A percentile compares a stretch with the other conserved stretches of the same genome.
These are phyloP conservation scores for Trametes cinnabarina DNA, from an alignment of 768 basidiomycete species.

Conservation along the genomic window DNA sequence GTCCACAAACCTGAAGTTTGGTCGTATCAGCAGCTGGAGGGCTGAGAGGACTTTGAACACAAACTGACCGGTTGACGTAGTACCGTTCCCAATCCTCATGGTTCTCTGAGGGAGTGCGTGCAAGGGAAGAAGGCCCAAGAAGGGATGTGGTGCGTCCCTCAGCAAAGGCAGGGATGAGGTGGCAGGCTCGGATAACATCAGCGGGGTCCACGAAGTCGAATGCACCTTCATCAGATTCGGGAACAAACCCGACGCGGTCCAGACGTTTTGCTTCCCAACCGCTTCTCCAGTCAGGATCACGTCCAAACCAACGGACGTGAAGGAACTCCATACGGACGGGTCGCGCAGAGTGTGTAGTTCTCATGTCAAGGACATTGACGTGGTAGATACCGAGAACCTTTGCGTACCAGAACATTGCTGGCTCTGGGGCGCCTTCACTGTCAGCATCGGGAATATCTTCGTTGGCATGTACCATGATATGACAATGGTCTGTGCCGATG, in stretches of 20 bases:
- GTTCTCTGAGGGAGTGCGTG: background rate
- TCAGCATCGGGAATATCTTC: background rate
- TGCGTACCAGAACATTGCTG: constrained; percentile 30
- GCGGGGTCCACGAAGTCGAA: constrained; percentile 49
- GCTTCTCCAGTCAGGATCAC: constrained; percentile 25
- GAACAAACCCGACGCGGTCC: constrained; percentile 35
- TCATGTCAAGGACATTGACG: constrained; percentile 30
- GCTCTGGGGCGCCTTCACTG: too few relatives aligned
- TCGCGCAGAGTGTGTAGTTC: background rate
- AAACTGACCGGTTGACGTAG: constrained; percentile 29
- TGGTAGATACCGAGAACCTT: constrained; percentile 30
- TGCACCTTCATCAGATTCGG: constrained; percentile 25
- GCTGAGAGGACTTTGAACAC: too few relatives aligned
- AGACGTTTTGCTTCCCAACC: constrained; percentile 31
- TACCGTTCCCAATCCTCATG: constrained; percentile 20
- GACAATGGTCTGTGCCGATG: constrained; percentile 29
- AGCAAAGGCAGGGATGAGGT: constrained; percentile 43
- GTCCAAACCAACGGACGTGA: constrained; percentile 41
- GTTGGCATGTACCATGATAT: constrained; percentile 30
- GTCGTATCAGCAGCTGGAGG: too few relatives aligned
- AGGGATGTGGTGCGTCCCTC: constrained; percentile 19
- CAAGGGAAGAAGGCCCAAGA: constrained; percentile 1
- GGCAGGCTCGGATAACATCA: constrained; percentile 37
- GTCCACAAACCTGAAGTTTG: constrained; percentile 25
- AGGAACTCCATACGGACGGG: constrained; percentile 32